Evolutionary conservation across 768 basidiomycete species (phyloP).

Genomic region (Hygrophoropsis aurantiaca): DNA sequence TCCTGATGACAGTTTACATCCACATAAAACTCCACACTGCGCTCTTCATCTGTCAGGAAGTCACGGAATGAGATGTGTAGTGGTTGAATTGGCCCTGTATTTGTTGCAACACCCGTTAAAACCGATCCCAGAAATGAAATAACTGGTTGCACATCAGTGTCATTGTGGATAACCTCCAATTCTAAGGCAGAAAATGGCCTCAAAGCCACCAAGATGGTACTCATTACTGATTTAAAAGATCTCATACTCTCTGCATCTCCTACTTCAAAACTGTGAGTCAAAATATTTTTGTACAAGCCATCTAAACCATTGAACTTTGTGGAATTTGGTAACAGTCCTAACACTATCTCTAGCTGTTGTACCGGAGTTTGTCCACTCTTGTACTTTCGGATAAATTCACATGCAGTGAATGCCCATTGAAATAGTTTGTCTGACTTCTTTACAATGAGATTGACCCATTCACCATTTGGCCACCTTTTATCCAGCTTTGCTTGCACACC

Average conservation of each 20-base stretch:
- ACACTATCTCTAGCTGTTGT: slow-evolving; percentile 12
- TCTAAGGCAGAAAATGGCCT: too few relatives aligned
- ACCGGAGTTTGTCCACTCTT: slow-evolving; percentile 10
- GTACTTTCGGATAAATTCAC: slow-evolving; percentile 16
- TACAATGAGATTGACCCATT: slow-evolving; percentile 12
- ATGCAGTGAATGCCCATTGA: slow-evolving; percentile 20
- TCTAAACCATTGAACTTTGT: too few relatives aligned
- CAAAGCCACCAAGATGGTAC: too few relatives aligned
- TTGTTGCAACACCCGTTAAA: slow-evolving; percentile 1
- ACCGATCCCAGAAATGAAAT: slow-evolving; percentile 1
- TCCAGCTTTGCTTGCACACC: slow-evolving; percentile 3
- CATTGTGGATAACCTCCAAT: too few relatives aligned
- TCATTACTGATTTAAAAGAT: too few relatives aligned
- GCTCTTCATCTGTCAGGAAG: slow-evolving; percentile 14
- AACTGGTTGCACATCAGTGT: neutral
- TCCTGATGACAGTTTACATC: neutral
- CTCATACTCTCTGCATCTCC: too few relatives aligned
- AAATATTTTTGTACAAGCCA: too few relatives aligned
- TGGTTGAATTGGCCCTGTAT: slow-evolving; percentile 6
- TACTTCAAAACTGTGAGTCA: too few relatives aligned
- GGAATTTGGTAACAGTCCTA: too few relatives aligned
- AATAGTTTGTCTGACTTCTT: slow-evolving; percentile 16
- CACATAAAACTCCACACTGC: slow-evolving; percentile 12
- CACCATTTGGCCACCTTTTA: neutral
- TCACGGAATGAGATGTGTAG: slow-evolving; percentile 28